Base-by-base conservation (phyloP, 805 yeast genomes). In the Hanseniaspora hatyaiensis region DNA sequence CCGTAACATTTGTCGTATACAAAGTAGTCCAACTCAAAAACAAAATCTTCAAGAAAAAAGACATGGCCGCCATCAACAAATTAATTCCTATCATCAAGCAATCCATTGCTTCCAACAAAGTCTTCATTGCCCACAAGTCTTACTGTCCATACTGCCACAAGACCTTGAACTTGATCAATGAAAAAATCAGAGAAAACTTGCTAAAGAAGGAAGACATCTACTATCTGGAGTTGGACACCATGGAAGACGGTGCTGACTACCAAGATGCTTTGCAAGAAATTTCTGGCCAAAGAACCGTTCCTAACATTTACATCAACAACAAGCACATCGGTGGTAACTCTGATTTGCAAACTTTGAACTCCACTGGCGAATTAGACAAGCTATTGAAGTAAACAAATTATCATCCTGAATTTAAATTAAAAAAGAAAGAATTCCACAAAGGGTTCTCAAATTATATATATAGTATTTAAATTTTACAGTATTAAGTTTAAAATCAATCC, bases 251-350 rank as follows among this genome's bases (percentile, higher is more conserved):
- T 50, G 66, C 68, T 40, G 88, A 80, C 28, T 75, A 87, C 55
- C 96, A 88, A 68, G 80, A 69, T 42, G 94, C 94, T 54, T 71
- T 89, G 52, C 64, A 62, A 46, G 77, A 81, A 61, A 65, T 86
- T 51, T 83, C 94, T 33, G 92, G 94, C 51, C 97, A 89, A 72
- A 74, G 78, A 55, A 86, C 96, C 33, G 97, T 89, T 52, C 98
- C 98, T 53, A 87, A 82, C 63, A 74, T 89, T 56, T 89, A 82
- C 69, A 86, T 89, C 63, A 78, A 72, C 40, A 96, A 95, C 52
- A 74, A 88, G 67, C 96, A 87, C 70, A 77, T 89, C 59, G 98
- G 98, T 52, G 98, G 98, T 52, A 85, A 87, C 74, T 80, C 88
- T 33, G 95, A 85, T 56, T 69, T 89, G 54, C 94, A 87, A 67